These are phyloP conservation scores for Gossypium schwendimanii DNA, from an alignment of 441 rosid genomes.

Conservation along the genomic window DNA sequence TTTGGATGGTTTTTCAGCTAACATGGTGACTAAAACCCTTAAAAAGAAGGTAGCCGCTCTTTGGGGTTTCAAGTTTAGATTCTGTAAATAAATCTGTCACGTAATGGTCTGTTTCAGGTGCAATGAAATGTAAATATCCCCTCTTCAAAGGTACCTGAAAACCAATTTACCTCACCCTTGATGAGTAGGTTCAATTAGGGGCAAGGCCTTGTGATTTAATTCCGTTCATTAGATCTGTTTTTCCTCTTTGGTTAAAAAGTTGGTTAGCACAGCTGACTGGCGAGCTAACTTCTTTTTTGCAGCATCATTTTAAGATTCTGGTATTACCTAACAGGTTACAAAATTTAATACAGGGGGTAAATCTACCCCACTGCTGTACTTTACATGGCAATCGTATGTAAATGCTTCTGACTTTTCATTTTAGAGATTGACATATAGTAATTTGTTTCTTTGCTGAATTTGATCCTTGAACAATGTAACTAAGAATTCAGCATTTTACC, in stretches of 20 bases:
- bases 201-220: constrained; percentile 7
- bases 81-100: no score
- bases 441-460: no score
- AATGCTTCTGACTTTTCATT: no score
- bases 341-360: not conserved
- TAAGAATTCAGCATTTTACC: no score
- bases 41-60: no score
- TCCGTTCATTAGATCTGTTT: constrained; percentile 7
- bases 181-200: constrained; percentile 12
- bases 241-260: constrained; percentile 2
- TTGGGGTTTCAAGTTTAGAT: no score
- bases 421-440: no score
- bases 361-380: not conserved
- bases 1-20: no score
- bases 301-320: not conserved
- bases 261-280: not conserved
- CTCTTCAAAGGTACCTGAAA: not conserved
- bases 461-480: no score
- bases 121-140: not conserved
- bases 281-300: not conserved
- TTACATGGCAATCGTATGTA: not conserved
- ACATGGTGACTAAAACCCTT: no score
- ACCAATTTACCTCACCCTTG: not conserved
- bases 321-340: not conserved
- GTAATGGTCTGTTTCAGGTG: no score